phyloP scores from a whole-genome alignment of 805 yeast genomes.

The Ogataea zsoltii region DNA sequence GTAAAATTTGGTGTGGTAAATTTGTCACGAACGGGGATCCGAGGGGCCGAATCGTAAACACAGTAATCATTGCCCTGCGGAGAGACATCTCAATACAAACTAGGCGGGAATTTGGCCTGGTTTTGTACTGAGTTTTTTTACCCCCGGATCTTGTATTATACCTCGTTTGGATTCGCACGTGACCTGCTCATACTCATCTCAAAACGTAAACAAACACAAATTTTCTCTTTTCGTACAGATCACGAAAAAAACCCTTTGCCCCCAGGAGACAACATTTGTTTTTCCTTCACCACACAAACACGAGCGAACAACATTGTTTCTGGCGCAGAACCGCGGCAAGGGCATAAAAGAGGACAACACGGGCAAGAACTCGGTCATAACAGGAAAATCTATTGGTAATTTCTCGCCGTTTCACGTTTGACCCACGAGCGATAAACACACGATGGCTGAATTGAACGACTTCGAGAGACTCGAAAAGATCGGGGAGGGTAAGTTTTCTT shows the following conservation, averaged over 20 bases:
- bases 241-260: constrained; percentile 11
- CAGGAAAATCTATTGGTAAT: too few species aligned
- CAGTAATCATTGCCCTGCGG: too few species aligned
- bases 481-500: constrained; percentile 73
- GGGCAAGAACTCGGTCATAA: background rate
- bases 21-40: too few species aligned
- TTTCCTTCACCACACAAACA: background rate
- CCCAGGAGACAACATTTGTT: background rate
- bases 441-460: constrained; percentile 85
- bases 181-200: background rate
- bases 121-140: too few species aligned
- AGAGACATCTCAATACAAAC: too few species aligned
- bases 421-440: constrained; percentile 3
- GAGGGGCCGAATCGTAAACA: too few species aligned
- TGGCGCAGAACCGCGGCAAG: too few species aligned
- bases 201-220: constrained; percentile 19
- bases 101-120: too few species aligned
- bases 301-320: too few species aligned
- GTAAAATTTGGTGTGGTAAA: too few species aligned
- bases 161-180: too few species aligned
- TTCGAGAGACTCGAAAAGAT: constrained; percentile 93
- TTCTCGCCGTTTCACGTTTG: background rate
- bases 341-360: background rate
- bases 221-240: constrained; percentile 20
- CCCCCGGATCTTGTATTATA: too few species aligned